These are phyloP conservation scores for Aurantiochytrium sp. DNA, from an alignment of 108 stramenopile genomes.

Conservation along the genomic window DNA sequence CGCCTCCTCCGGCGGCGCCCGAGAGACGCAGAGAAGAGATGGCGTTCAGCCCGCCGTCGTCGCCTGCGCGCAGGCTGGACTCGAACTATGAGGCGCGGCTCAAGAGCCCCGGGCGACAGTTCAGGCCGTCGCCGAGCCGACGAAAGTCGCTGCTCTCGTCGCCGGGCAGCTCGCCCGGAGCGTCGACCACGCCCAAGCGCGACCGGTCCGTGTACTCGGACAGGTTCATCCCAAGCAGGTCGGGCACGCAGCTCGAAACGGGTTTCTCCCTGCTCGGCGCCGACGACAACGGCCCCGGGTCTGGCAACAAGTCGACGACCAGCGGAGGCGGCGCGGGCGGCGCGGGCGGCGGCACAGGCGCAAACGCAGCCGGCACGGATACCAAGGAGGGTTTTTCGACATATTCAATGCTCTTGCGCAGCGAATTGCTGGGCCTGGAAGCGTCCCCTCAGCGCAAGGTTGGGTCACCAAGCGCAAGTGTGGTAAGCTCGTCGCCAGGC, in stretches of 20 bases:
- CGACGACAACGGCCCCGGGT: conserved; percentile 7
- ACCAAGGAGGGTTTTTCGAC: conserved; percentile 24
- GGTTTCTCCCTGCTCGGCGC: not conserved
- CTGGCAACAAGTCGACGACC: not conserved
- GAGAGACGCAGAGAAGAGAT: not conserved
- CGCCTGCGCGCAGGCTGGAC: not conserved
- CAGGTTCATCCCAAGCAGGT: conserved; percentile 37
- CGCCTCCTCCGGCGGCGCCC: too few species aligned
- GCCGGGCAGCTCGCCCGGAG: not conserved
- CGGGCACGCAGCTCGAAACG: conserved; percentile 13
- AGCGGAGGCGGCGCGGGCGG: not conserved
- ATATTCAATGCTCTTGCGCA: conserved; percentile 35
- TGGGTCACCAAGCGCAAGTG: not conserved
- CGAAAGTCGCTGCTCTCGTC: not conserved
- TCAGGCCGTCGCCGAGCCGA: not conserved
- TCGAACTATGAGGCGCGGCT: conserved; percentile 9
- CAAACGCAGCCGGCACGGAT: not conserved
- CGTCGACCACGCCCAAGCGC: not conserved
- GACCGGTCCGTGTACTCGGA: conserved; percentile 34
- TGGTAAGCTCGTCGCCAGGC: not conserved
- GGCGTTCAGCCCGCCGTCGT: conserved; percentile 16
- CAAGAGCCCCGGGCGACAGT: conserved; percentile 14
- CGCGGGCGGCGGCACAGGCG: not conserved
- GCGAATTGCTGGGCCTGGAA: conserved; percentile 32
- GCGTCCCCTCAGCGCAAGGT: not conserved